These are phyloP conservation scores for Mangifera indica DNA, from an alignment of 345 rosid genomes.

Conservation along the genomic window DNA sequence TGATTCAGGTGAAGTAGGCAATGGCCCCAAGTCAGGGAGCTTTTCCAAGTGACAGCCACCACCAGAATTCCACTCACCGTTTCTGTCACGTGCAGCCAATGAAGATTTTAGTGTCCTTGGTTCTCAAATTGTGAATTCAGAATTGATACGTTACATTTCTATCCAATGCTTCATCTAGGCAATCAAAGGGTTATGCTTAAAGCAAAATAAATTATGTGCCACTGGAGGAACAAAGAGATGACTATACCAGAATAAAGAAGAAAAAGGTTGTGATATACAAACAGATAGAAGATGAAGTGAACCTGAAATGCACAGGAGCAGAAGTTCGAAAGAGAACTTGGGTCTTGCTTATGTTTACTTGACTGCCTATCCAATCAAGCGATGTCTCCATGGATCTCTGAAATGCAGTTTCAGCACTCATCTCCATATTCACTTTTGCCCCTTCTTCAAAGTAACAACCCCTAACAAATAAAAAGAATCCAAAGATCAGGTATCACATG, in stretches of 20 bases:
- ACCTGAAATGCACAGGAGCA: constrained; percentile 90
- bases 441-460: constrained; percentile 78
- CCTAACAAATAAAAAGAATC: constrained; percentile 31
- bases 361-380: constrained; percentile 48
- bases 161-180: no score
- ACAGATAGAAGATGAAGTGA: not conserved
- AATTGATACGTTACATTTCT: not conserved
- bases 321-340: constrained; percentile 68
- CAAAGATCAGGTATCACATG: not conserved
- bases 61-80: no score
- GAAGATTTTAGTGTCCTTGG: not conserved
- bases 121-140: not conserved
- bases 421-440: constrained; percentile 48
- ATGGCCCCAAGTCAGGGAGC: constrained; percentile 52
- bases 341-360: constrained; percentile 52
- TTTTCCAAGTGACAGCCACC: no score
- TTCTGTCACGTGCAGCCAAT: constrained; percentile 37
- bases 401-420: constrained; percentile 62
- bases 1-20: constrained; percentile 36
- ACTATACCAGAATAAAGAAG: not conserved
- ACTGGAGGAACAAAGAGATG: not conserved
- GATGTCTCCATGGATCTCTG: constrained; percentile 51
- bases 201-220: not conserved
- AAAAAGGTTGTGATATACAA: not conserved
- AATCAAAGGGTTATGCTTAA: not conserved